Evolutionary conservation across 129 eudicot species (phyloP).

Genomic region (Cynara cardunculus): DNA sequence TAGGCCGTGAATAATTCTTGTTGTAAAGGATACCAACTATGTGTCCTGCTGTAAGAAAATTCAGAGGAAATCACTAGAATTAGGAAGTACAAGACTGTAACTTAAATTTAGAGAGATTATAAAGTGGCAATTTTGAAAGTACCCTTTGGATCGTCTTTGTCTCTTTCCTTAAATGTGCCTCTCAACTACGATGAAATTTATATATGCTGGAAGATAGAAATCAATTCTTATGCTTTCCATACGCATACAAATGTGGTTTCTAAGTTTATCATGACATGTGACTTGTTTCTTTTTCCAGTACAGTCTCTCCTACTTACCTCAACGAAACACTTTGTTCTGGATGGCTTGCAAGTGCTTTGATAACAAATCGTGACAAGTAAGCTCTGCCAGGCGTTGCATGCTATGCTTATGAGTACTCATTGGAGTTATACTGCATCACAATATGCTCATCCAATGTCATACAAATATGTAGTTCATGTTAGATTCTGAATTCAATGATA

Average conservation of each 20-base stretch:
- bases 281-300: slow-evolving; percentile 54
- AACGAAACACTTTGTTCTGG: slow-evolving; percentile 82
- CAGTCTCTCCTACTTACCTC: slow-evolving; percentile 87
- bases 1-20: too few relatives aligned
- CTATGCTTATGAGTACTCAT: not conserved
- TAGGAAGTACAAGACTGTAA: not conserved
- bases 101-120: not conserved
- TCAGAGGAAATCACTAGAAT: not conserved
- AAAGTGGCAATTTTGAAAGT: not conserved
- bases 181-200: not conserved
- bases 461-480: too few relatives aligned
- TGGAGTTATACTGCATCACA: not conserved
- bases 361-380: slow-evolving; percentile 69
- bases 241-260: not conserved
- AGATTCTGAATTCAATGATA: too few relatives aligned
- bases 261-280: not conserved
- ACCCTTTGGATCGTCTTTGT: not conserved
- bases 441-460: too few relatives aligned
- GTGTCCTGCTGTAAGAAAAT: not conserved
- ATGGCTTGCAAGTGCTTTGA: slow-evolving; percentile 76
- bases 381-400: not conserved
- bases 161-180: not conserved
- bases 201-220: not conserved
- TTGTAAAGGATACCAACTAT: too few relatives aligned
- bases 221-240: not conserved